These are phyloP conservation scores for Coemansia sp. DNA, from an alignment of 192 early-diverging fungal genomes.

Conservation along the genomic window DNA sequence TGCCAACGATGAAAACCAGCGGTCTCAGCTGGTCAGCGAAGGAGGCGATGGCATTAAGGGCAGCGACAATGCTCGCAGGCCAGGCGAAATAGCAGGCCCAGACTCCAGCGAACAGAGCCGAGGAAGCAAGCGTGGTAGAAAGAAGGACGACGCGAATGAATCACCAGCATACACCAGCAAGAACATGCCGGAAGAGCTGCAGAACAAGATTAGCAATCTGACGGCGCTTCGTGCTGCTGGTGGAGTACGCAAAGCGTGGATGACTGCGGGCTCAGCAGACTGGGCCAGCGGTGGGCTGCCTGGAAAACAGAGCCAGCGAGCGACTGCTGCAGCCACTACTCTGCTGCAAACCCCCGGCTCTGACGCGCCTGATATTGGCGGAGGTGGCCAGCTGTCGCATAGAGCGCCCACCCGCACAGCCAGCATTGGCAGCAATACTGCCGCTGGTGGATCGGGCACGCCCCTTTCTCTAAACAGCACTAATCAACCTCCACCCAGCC, in stretches of 20 bases:
- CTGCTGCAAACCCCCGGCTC: no score
- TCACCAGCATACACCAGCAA: constrained; percentile 46
- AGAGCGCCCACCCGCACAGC: constrained; percentile 12
- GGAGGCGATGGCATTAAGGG: not conserved
- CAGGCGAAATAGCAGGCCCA: constrained; percentile 12
- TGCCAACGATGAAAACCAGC: not conserved
- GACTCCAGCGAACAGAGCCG: constrained; percentile 34
- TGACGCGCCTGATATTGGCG: no score
- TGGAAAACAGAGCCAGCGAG: not conserved
- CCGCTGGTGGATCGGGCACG: not conserved
- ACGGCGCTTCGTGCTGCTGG: constrained; percentile 59
- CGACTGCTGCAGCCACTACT: no score
- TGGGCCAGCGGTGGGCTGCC: constrained; percentile 20
- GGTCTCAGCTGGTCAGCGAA: not conserved
- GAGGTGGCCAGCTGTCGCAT: constrained; percentile 4
- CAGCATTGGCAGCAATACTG: constrained; percentile 8
- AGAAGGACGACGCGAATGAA: constrained; percentile 46
- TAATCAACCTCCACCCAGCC: constrained; percentile 3
- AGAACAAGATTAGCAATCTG: constrained; percentile 58
- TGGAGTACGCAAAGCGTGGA: constrained; percentile 58
- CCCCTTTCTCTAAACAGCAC: constrained; percentile 2
- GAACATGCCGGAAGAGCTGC: constrained; percentile 53
- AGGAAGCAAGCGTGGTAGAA: constrained; percentile 37
- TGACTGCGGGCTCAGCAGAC: constrained; percentile 38
- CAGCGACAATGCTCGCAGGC: constrained; percentile 3